These are phyloP conservation scores for Hsuehochloa calcarea DNA, from an alignment of 176 grass and related monocot genomes.

Conservation along the genomic window DNA sequence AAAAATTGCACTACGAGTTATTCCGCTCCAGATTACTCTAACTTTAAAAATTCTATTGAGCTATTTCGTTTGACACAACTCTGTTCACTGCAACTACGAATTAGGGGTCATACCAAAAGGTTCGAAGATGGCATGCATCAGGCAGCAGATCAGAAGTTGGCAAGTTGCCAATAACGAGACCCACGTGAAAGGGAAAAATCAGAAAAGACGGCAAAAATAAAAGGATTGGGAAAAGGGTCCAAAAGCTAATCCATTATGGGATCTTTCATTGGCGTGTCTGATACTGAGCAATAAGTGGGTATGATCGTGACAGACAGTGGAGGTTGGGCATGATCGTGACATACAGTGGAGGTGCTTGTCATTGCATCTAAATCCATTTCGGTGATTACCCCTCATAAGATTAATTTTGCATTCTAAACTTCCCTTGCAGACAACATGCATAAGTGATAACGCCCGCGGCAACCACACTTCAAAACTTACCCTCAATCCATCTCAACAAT, in stretches of 20 bases:
- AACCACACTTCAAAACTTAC: not conserved
- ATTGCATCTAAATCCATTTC: not conserved
- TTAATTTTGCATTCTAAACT: not conserved
- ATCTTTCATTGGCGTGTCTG: not conserved
- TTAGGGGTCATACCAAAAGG: too few species aligned
- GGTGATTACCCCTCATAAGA: not conserved
- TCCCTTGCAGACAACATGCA: not conserved
- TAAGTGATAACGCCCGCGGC: not conserved
- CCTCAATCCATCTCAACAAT: not conserved
- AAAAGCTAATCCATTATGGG: conserved; percentile 1
- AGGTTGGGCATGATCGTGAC: not conserved
- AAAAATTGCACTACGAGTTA: too few species aligned
- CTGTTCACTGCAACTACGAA: too few species aligned
- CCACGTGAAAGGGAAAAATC: not conserved
- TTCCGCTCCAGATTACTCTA: too few species aligned
- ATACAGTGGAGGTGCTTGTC: not conserved
- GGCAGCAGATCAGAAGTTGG: not conserved
- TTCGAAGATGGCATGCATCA: not conserved
- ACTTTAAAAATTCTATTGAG: too few species aligned
- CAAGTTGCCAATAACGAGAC: not conserved
- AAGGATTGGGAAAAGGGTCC: not conserved
- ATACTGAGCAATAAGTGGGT: not conserved
- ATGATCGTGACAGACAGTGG: not conserved
- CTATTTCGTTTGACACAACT: too few species aligned
- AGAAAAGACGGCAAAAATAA: not conserved